Evolutionary conservation across 345 rosid species (phyloP), one percentile per base, ranked within the genome.

Genomic region (Citrus sp.): DNA sequence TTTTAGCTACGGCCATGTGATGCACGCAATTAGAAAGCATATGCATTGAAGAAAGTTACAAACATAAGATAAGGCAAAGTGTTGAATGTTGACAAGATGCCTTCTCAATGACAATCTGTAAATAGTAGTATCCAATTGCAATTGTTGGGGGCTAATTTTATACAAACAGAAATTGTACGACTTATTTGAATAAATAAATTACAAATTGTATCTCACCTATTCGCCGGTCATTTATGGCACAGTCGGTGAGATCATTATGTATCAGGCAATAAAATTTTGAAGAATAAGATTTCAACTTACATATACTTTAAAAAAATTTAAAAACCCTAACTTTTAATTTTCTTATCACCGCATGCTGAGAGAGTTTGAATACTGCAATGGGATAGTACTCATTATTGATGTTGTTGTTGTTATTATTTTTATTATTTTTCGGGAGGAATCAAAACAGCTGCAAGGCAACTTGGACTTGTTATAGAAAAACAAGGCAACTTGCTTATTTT

Each of bases 371-470:
- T 9, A 6, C 28, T 49, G 32, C 6, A 22, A 18, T 72, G 32
- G 49, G 2, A 66, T 34, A 54, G 2, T 46, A 18, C 16, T 75
- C 5, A 2, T 24, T 40, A 32, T 54, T 16, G 2, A n/a, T 22
- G 8, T 21, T 58, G 9, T 37, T 37, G 4, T 37, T 37, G 4
- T 37, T 7, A 7, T 37, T 22, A 8, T 22, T 58, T 22, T 58
- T 58, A 21, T 3, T 37, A 7, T 22, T 4, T 4, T 74, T 16
- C 5, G 1, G 21, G 54, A 24, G 8, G 72, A 54, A 67, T 54
- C 79, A 54, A 55, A 55, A 64, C 71, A 49, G 61, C 46, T 75
- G 60, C 30, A 18, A 32, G 24, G 73, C 79, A 76, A 76, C 27
- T 76, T 66, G 79, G 59, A 18, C 37, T 67, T 77, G 79, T 25